Evolutionary conservation across 345 rosid species (phyloP), one percentile per base, ranked within the genome.

Genomic region (Hibiscus syriacus): DNA sequence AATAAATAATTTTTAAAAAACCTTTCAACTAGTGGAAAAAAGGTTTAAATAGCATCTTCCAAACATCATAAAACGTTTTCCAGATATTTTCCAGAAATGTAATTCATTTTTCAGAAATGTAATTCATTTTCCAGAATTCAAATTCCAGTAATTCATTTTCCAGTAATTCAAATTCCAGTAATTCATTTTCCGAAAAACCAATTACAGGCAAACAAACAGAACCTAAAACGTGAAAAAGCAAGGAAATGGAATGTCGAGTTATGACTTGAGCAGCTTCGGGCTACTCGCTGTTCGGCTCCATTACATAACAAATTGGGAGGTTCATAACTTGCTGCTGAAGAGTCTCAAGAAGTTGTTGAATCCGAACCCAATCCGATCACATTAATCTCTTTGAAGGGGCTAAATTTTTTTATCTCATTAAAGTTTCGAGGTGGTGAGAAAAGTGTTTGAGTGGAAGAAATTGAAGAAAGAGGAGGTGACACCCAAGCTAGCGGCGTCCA

Each of bases 371-470:
- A 72, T 74, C 94, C 0, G 85, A 83, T 46, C 99, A 94, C 76
- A 89, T 94, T 38, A 91, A 94, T 70, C 88, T 94, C 16, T 91
- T 94, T 73, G 92, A 89, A 77, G 97, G 95, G 71, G 91, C 89
- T 70, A 87, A 70, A 85, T 89, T 94, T 54, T 87, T 91, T 34
- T 92, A 94, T 66, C 95, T 92, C 2, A 68, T 89, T 48, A 70
- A 77, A 75, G 30, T 48, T 6, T 71, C 66, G 6, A 17, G 67
- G 64, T 48, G 79, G 4, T 14, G 91, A 85, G 49, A 78, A 73
- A 72, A 94, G 84, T 52, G 34, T 36, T 26, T 23, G 83, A 80
- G 74, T 84, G 82, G 72, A 87, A 83, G 71, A 86, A 83, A 80
- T 77, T 81, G 90, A 91, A 80, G 87, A 89, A 84, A 78, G 91